These are phyloP conservation scores for Nakaseomyces glabratus DNA, from an alignment of 1,139 yeast species.

Conservation along the genomic window DNA sequence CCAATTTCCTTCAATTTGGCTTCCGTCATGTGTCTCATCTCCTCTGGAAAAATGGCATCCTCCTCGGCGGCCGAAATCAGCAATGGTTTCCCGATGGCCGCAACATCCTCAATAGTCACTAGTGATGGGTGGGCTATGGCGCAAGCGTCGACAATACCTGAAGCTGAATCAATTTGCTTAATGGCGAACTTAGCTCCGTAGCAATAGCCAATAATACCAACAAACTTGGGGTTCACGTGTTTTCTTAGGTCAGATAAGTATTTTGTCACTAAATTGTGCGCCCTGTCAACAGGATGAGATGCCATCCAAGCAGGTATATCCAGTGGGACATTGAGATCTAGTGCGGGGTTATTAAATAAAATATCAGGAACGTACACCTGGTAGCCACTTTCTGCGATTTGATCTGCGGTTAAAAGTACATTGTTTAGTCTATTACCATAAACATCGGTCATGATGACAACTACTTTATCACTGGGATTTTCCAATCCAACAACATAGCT, in stretches of 20 bases:
- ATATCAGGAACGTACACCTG: conserved; percentile 68
- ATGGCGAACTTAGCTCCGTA: conserved; percentile 69
- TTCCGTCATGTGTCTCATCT: conserved; percentile 54
- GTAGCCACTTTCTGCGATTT: conserved; percentile 52
- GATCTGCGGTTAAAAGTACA: conserved; percentile 52
- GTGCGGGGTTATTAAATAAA: conserved; percentile 47
- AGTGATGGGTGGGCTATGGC: conserved; percentile 79
- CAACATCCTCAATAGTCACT: conserved; percentile 54
- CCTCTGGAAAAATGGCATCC: conserved; percentile 54
- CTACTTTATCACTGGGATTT: conserved; percentile 33
- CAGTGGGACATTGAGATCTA: conserved; percentile 22
- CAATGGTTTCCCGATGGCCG: conserved; percentile 49
- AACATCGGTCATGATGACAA: conserved; percentile 61
- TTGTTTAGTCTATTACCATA: conserved; percentile 54
- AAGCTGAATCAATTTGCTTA: conserved; percentile 39
- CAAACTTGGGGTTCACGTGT: conserved; percentile 41
- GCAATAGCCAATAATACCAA: conserved; percentile 70
- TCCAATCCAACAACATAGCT: conserved; percentile 50
- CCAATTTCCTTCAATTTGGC: conserved; percentile 42
- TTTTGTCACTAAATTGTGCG: conserved; percentile 36
- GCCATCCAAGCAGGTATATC: conserved; percentile 44
- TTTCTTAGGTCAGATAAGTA: conserved; percentile 39
- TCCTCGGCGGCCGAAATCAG: conserved; percentile 63
- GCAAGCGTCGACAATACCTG: conserved; percentile 45
- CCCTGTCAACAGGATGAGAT: conserved; percentile 43